Conservation (phyloP, 306 rosid genomes). For the Malus sylvestris region DNA sequence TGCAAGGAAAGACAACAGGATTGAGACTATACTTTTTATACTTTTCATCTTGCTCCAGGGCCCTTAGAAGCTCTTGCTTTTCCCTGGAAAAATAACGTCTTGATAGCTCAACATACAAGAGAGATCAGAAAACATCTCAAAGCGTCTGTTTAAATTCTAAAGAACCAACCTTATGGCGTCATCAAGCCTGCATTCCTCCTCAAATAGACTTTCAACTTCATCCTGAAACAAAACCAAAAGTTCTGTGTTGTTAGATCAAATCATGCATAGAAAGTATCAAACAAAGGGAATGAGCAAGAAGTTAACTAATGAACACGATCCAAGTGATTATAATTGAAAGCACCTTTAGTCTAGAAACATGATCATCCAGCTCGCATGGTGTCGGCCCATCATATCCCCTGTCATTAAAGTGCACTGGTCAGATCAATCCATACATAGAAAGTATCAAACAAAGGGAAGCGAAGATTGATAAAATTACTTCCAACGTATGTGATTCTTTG, state of each 20-base stretch:
- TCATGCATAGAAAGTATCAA: too few species aligned
- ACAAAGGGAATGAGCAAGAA: neutral
- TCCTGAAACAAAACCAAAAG: constrained; percentile 41
- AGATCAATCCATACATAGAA: constrained; percentile 6
- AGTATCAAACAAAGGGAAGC: neutral
- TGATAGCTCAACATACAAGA: constrained; percentile 12
- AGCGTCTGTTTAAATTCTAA: constrained; percentile 2
- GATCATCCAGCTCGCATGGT: constrained; percentile 35
- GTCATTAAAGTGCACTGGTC: constrained; percentile 14
- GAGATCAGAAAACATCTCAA: constrained; percentile 6
- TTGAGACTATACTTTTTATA: constrained; percentile 37
- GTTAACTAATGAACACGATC: constrained; percentile 2
- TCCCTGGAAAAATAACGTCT: constrained; percentile 40
- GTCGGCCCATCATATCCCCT: constrained; percentile 43
- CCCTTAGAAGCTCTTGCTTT: constrained; percentile 52
- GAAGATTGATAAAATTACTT: constrained; percentile 38
- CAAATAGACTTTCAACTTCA: constrained; percentile 54
- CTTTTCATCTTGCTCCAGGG: constrained; percentile 41
- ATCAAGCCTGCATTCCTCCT: constrained; percentile 54
- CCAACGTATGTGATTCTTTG: constrained; percentile 78
- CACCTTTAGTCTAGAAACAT: constrained; percentile 42
- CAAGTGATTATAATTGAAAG: neutral
- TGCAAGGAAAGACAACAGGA: neutral
- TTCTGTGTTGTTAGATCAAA: neutral
- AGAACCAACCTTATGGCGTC: constrained; percentile 54